Evolutionary conservation across 2,329 filamentous ascomycete genomes (phyloP).

Genomic region (Cadophora luteo-olivacea): DNA sequence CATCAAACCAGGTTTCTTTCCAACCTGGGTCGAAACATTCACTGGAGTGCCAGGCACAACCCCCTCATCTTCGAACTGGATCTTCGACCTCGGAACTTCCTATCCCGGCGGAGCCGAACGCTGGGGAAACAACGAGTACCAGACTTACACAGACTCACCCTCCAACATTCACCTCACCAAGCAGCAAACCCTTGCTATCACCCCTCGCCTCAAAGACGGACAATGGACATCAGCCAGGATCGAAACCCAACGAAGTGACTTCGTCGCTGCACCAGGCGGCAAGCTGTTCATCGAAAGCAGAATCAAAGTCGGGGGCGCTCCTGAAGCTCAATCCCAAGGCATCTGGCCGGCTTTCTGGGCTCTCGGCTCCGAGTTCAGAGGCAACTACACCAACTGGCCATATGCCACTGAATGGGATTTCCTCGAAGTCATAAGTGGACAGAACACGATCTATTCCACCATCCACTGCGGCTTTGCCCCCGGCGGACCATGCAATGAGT

Average conservation of each 20-base stretch:
- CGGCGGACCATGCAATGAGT: conserved; percentile 52
- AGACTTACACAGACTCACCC: conserved; percentile 51
- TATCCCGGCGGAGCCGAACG: conserved; percentile 54
- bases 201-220: conserved; percentile 39
- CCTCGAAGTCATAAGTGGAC: conserved; percentile 52
- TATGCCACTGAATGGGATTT: conserved; percentile 53
- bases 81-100: conserved; percentile 51
- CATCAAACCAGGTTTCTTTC: conserved; percentile 26
- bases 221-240: conserved; percentile 54
- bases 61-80: conserved; percentile 52
- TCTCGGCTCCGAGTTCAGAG: conserved; percentile 49
- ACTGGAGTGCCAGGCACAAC: conserved; percentile 42
- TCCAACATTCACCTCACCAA: conserved; percentile 51
- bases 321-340: conserved; percentile 44
- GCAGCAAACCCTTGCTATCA: conserved; percentile 49
- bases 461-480: conserved; percentile 51
- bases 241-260: conserved; percentile 48
- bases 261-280: conserved; percentile 45
- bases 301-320: conserved; percentile 47
- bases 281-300: conserved; percentile 49
- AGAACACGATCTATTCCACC: conserved; percentile 45
- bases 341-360: conserved; percentile 58
- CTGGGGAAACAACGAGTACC: conserved; percentile 57
- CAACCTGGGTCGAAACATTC: conserved; percentile 46
- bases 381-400: conserved; percentile 51